These are phyloP conservation scores for Ceratobasidium theobromae DNA, from an alignment of 1,284 basidiomycete species.

Conservation along the genomic window DNA sequence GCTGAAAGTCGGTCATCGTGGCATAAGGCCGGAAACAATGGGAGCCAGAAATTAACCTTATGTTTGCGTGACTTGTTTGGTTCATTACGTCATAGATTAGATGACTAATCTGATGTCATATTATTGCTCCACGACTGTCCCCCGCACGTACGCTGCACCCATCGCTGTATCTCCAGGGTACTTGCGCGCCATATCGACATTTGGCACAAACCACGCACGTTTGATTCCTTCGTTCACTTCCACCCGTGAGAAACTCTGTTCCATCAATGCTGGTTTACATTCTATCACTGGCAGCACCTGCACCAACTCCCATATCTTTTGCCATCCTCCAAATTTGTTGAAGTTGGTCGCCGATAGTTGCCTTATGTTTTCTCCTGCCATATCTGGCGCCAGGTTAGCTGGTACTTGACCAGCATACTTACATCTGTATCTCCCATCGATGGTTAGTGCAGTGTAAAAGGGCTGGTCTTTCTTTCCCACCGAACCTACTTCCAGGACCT, in stretches of 20 bases:
- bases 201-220: slow-evolving; percentile 22
- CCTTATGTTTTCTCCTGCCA: slow-evolving; percentile 49
- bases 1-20: slow-evolving; percentile 16
- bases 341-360: slow-evolving; percentile 36
- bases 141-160: slow-evolving; percentile 7
- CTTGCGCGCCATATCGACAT: background rate
- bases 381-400: slow-evolving; percentile 41
- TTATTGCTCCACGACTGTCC: background rate
- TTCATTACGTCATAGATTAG: background rate
- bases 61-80: slow-evolving; percentile 27
- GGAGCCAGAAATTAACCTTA: background rate
- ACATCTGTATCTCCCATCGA: slow-evolving; percentile 51
- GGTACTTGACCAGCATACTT: slow-evolving; percentile 26
- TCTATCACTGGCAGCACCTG: background rate
- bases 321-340: background rate
- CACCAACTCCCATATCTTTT: background rate
- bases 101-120: background rate
- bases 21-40: background rate
- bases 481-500: slow-evolving; percentile 48
- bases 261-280: background rate
- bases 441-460: slow-evolving; percentile 52
- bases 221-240: slow-evolving; percentile 10
- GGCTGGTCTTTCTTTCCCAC: slow-evolving; percentile 54
- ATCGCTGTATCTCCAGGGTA: background rate
- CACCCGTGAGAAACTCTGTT: slow-evolving; percentile 2